Evolutionary conservation across 129 eudicot species (phyloP).

Genomic region (Centrapalus pauciflorus): DNA sequence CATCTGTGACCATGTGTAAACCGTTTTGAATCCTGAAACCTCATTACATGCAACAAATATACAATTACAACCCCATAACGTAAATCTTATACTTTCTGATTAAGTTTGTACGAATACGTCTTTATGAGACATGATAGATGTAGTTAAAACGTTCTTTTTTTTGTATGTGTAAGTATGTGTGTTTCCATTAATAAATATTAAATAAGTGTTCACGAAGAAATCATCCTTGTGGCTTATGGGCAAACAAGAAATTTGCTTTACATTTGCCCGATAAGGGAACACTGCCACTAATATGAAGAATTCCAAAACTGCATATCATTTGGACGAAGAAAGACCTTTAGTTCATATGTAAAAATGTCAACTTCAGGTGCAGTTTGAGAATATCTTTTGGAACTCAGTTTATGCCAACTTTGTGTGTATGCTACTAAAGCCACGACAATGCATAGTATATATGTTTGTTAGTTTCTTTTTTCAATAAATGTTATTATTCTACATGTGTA

Average conservation of each 20-base stretch:
- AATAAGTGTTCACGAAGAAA: neutral
- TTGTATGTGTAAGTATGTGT: neutral
- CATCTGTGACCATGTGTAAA: neutral
- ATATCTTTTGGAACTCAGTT: neutral
- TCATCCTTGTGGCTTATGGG: neutral
- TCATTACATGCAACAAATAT: neutral
- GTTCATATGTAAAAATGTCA: neutral
- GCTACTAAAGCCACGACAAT: neutral
- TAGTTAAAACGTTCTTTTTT: neutral
- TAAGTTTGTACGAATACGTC: conserved; percentile 2
- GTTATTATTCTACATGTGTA: conserved; percentile 21
- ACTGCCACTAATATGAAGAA: neutral
- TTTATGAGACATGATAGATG: conserved; percentile 2
- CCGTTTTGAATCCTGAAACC: neutral
- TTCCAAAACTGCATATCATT: neutral
- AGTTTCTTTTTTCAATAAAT: conserved; percentile 13
- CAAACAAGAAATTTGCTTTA: neutral
- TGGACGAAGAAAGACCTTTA: neutral
- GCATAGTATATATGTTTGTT: neutral
- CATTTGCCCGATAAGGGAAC: neutral
- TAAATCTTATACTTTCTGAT: conserved; percentile 1
- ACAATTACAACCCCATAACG: neutral
- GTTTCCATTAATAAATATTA: neutral
- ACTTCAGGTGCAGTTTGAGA: neutral
- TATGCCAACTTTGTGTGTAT: conserved; percentile 1